A percentile compares a stretch with the other conserved stretches of the same genome.
These are phyloP conservation scores for Penicillium sp. DNA, from an alignment of 2,329 filamentous ascomycete genomes.

Conservation along the genomic window DNA sequence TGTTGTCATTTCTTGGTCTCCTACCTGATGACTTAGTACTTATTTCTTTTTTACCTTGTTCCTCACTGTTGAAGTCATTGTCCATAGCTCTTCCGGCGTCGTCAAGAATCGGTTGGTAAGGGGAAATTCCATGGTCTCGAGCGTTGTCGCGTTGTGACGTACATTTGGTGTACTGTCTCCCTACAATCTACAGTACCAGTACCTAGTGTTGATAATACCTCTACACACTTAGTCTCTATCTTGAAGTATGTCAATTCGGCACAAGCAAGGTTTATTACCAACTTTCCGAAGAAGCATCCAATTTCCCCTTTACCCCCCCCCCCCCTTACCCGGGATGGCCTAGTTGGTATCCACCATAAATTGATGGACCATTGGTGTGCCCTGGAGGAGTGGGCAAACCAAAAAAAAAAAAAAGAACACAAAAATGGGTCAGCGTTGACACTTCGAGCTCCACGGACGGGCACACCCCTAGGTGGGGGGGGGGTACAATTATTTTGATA, in stretches of 20 bases:
- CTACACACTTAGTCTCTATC: not conserved
- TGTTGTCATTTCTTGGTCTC: constrained; percentile 15
- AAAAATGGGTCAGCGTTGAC: too few species aligned
- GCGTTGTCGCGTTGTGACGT: constrained; percentile 9
- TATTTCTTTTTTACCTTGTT: constrained; percentile 17
- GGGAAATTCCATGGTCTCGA: constrained; percentile 23
- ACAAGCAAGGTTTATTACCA: too few species aligned
- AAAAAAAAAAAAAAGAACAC: too few species aligned
- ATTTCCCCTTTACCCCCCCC: too few species aligned
- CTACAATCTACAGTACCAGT: not conserved
- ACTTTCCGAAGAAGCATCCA: too few species aligned
- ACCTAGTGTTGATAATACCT: not conserved
- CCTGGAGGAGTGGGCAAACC: too few species aligned
- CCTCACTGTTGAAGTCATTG: constrained; percentile 25
- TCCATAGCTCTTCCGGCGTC: constrained; percentile 34
- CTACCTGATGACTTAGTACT: not conserved
- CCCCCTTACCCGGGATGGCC: too few species aligned
- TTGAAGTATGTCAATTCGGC: not conserved
- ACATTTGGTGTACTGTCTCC: not conserved
- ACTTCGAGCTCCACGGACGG: too few species aligned
- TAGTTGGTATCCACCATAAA: too few species aligned
- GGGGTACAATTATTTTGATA: too few species aligned
- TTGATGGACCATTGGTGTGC: too few species aligned
- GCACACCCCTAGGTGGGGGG: too few species aligned
- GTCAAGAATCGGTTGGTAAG: constrained; percentile 31